Evolutionary conservation across 2,329 filamentous ascomycete genomes (phyloP).

Genomic region (Stagonosporopsis rhizophila): DNA sequence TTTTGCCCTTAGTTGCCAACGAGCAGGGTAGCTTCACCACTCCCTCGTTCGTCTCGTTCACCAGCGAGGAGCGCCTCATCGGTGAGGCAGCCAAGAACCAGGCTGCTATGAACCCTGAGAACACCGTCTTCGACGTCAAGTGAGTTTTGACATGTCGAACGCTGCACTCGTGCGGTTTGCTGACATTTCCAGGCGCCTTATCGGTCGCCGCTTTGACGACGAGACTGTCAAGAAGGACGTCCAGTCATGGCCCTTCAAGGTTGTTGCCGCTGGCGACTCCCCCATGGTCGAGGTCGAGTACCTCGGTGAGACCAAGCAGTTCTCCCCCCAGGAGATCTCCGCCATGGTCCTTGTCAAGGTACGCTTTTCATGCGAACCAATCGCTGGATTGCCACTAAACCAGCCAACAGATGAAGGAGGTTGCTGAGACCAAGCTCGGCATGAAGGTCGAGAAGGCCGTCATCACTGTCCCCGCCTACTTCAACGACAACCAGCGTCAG

Average conservation of each 20-base stretch:
- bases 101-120: conserved; percentile 98
- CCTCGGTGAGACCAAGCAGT: conserved; percentile 91
- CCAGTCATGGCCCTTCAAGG: conserved; percentile 99
- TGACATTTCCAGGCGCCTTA: conserved; percentile 77
- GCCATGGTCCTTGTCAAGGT: conserved; percentile 99
- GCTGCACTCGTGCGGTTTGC: conserved; percentile 18
- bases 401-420: conserved; percentile 87
- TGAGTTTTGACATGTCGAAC: conserved; percentile 57
- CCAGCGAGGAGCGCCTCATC: conserved; percentile 97
- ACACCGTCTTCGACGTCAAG: conserved; percentile 99
- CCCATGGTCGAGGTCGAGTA: conserved; percentile 96
- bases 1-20: conserved; percentile 75
- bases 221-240: conserved; percentile 98
- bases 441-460: conserved; percentile 99
- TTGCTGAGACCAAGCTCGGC: conserved; percentile 96
- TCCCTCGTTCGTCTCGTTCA: conserved; percentile 99
- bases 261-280: conserved; percentile 85
- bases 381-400: conserved; percentile 28
- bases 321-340: conserved; percentile 98
- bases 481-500: conserved; percentile 99
- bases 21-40: conserved; percentile 99
- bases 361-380: conserved; percentile 29
- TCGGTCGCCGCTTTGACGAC: conserved; percentile 94
- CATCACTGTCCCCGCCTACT: conserved; percentile 98
- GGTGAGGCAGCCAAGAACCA: conserved; percentile 99